These are phyloP conservation scores for Fusarium caatingaense DNA, from an alignment of 2,329 filamentous ascomycete genomes.

Conservation along the genomic window DNA sequence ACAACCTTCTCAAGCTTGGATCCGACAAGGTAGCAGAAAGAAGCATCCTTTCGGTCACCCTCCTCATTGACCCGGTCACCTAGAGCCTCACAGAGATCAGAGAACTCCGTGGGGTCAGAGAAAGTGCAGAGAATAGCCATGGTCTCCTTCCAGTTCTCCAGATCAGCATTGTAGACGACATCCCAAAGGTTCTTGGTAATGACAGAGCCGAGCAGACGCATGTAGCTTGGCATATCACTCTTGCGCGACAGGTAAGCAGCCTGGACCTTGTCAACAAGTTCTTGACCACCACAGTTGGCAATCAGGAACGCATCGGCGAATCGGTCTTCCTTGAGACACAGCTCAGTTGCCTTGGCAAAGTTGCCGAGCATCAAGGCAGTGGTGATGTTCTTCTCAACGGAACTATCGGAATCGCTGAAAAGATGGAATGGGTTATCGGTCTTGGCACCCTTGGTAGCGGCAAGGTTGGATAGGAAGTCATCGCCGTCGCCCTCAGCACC, in stretches of 20 bases:
- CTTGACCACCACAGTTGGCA: slow-evolving; percentile 94
- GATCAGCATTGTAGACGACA: slow-evolving; percentile 93
- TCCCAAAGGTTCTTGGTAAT: slow-evolving; percentile 98
- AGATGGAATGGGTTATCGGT: slow-evolving; percentile 95
- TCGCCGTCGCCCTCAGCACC: slow-evolving; percentile 74
- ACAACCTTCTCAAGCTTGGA: slow-evolving; percentile 98
- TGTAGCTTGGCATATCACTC: slow-evolving; percentile 86
- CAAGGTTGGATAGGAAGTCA: slow-evolving; percentile 85
- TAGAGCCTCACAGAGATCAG: slow-evolving; percentile 93
- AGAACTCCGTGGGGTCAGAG: slow-evolving; percentile 89
- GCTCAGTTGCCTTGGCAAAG: slow-evolving; percentile 88
- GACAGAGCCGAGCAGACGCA: slow-evolving; percentile 89
- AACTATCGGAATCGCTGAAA: slow-evolving; percentile 83
- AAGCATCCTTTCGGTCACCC: slow-evolving; percentile 86
- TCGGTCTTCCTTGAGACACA: slow-evolving; percentile 88
- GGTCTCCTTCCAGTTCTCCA: slow-evolving; percentile 95
- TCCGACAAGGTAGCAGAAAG: slow-evolving; percentile 95
- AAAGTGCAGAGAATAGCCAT: slow-evolving; percentile 97
- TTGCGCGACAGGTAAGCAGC: slow-evolving; percentile 88
- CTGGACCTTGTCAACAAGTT: slow-evolving; percentile 94
- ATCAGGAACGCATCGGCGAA: slow-evolving; percentile 98
- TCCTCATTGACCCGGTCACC: slow-evolving; percentile 88
- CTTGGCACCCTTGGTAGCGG: slow-evolving; percentile 90
- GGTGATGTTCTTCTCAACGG: slow-evolving; percentile 87
- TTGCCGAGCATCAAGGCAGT: slow-evolving; percentile 88